A percentile compares a stretch with the other conserved stretches of the same genome.
Conservation (phyloP, 495 filamentous ascomycete genomes). For the Rostrohypoxylon terebratum region DNA sequence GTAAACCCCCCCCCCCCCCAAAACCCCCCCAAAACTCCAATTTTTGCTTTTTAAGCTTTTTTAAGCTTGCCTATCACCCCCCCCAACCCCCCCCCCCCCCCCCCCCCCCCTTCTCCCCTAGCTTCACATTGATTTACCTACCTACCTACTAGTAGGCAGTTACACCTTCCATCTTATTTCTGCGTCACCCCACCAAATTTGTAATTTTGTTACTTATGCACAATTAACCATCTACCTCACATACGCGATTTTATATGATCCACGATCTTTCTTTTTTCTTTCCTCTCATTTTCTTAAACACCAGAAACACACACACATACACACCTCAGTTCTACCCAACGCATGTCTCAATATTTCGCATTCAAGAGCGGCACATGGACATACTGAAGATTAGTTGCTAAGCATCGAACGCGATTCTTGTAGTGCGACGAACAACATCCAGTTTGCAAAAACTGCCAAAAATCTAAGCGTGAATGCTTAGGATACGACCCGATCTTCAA, state of each 20-base stretch:
- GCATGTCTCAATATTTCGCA: neutral
- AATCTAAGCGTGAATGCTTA: slow-evolving; percentile 96
- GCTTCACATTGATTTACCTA: neutral
- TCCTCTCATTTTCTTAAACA: too few species aligned
- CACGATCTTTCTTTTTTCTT: neutral
- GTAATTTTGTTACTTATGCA: neutral
- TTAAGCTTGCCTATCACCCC: slow-evolving; percentile 11
- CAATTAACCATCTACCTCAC: neutral
- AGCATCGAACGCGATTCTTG: slow-evolving; percentile 26
- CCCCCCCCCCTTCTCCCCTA: neutral
- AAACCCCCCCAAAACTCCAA: slow-evolving; percentile 20
- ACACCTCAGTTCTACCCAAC: neutral
- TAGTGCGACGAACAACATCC: slow-evolving; percentile 98
- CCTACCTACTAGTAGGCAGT: too few species aligned
- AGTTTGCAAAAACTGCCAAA: slow-evolving; percentile 95
- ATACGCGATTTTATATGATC: neutral
- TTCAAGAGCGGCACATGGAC: neutral
- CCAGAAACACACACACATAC: too few species aligned
- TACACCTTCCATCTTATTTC: slow-evolving; percentile 11
- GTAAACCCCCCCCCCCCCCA: slow-evolving; percentile 24
- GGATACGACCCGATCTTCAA: slow-evolving; percentile 99
- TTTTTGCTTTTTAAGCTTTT: slow-evolving; percentile 13
- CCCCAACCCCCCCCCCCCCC: slow-evolving; percentile 2
- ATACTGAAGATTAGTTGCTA: slow-evolving; percentile 26
- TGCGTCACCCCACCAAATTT: neutral